Evolutionary conservation across 176 grass and related monocot species (phyloP).

Genomic region (Carex kokanica): DNA sequence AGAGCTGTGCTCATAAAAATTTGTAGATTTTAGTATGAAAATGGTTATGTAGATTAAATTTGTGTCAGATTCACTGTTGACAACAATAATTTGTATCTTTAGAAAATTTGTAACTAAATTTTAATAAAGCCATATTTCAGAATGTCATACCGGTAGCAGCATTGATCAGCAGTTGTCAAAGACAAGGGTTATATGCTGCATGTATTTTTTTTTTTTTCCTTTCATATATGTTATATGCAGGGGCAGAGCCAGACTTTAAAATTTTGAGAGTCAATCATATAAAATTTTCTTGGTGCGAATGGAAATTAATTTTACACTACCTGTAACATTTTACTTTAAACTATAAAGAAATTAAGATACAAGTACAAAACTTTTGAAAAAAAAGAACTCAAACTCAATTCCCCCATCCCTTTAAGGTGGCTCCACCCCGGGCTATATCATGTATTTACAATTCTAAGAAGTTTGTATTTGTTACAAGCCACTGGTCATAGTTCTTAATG

Average conservation of each 20-base stretch:
- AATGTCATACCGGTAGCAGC: neutral
- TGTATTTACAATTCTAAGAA: neutral
- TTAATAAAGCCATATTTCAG: neutral
- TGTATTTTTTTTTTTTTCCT: neutral
- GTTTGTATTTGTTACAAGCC: neutral
- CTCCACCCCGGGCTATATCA: no score
- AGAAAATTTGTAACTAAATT: neutral
- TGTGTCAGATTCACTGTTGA: neutral
- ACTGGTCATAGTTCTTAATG: neutral
- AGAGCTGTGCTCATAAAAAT: neutral
- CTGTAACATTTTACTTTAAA: no score
- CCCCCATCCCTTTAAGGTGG: no score
- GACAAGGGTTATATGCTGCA: neutral
- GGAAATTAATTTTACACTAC: no score
- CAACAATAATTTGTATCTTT: neutral
- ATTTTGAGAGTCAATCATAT: no score
- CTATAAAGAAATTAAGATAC: no score
- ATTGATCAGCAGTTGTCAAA: neutral
- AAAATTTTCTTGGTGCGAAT: no score
- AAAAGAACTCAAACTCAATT: no score
- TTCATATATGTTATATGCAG: neutral
- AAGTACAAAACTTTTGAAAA: no score
- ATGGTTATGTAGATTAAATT: neutral
- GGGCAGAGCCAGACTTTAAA: no score
- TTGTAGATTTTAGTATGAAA: neutral